Evolutionary conservation across 2,329 filamentous ascomycete species (phyloP).

Genomic region (Shiraia bambusicola): DNA sequence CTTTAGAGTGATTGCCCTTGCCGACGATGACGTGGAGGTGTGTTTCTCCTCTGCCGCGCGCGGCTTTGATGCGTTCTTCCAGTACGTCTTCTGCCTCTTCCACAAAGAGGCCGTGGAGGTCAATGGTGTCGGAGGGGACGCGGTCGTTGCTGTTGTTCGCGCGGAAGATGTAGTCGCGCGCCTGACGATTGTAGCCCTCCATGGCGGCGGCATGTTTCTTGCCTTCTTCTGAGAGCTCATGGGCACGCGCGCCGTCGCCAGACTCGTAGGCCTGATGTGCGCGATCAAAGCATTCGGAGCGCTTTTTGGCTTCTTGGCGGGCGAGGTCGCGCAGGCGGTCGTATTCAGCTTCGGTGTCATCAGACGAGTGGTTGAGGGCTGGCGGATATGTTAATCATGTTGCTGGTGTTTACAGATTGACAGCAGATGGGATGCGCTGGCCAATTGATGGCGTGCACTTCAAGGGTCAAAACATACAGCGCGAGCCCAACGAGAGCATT

Average conservation of each 20-base stretch:
- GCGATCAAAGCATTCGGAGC: conserved; percentile 71
- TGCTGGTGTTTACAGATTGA: neutral
- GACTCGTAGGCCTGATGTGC: conserved; percentile 73
- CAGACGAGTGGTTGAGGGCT: conserved; percentile 41
- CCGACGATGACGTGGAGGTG: conserved; percentile 95
- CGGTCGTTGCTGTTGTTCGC: conserved; percentile 83
- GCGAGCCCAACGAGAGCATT: conserved; percentile 41
- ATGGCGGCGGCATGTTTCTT: conserved; percentile 82
- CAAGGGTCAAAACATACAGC: conserved; percentile 24
- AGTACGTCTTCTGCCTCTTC: conserved; percentile 93
- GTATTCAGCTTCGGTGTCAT: conserved; percentile 73
- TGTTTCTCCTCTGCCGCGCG: conserved; percentile 69
- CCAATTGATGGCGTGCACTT: neutral
- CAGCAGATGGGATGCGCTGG: neutral
- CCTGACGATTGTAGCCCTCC: conserved; percentile 87
- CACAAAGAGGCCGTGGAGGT: conserved; percentile 91
- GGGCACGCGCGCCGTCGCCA: conserved; percentile 81
- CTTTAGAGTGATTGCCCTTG: conserved; percentile 82
- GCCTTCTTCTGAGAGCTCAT: conserved; percentile 79
- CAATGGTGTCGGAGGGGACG: conserved; percentile 79
- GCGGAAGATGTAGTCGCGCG: conserved; percentile 90
- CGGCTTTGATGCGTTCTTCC: conserved; percentile 79
- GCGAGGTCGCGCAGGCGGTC: conserved; percentile 85
- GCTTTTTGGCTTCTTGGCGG: conserved; percentile 75
- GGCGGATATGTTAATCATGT: conserved; percentile 7